phyloP scores from a whole-genome alignment of 305 asterid genomes.

The Fraxinus xanthoxyloides region DNA sequence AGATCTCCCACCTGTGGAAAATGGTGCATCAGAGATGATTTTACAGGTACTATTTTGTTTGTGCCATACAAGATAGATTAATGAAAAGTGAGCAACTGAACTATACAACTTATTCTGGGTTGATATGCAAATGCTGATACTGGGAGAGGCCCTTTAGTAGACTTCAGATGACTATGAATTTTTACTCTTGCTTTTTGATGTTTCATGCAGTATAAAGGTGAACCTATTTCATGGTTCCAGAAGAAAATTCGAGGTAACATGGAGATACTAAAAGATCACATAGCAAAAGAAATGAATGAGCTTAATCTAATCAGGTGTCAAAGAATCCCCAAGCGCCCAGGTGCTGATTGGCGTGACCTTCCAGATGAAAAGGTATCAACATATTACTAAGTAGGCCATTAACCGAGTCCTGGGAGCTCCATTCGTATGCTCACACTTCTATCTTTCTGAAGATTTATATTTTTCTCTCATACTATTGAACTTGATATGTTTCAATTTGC shows the following conservation, averaged over 20 bases:
- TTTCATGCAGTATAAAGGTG: conserved; percentile 39
- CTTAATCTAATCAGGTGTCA: conserved; percentile 50
- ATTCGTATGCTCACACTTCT: not conserved
- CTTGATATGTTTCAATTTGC: conserved; percentile 11
- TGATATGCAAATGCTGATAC: not conserved
- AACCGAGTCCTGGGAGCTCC: not conserved
- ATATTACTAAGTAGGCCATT: conserved; percentile 2
- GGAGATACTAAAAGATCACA: conserved; percentile 39
- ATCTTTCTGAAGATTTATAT: not conserved
- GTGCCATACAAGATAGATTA: not conserved
- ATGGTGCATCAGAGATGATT: conserved; percentile 66
- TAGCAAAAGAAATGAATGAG: conserved; percentile 54
- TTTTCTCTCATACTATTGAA: not conserved
- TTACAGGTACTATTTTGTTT: conserved; percentile 35
- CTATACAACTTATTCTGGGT: not conserved
- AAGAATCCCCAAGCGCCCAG: conserved; percentile 47
- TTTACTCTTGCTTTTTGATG: not conserved
- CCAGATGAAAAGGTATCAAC: conserved; percentile 46
- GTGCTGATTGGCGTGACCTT: conserved; percentile 57
- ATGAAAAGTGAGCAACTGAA: not conserved
- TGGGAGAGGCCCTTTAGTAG: not conserved
- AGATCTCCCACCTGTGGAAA: conserved; percentile 84
- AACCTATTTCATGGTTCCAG: conserved; percentile 53
- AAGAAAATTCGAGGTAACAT: conserved; percentile 38
- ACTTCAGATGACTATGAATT: not conserved